phyloP scores from a whole-genome alignment of 345 rosid species.

The Citrus sp. region DNA sequence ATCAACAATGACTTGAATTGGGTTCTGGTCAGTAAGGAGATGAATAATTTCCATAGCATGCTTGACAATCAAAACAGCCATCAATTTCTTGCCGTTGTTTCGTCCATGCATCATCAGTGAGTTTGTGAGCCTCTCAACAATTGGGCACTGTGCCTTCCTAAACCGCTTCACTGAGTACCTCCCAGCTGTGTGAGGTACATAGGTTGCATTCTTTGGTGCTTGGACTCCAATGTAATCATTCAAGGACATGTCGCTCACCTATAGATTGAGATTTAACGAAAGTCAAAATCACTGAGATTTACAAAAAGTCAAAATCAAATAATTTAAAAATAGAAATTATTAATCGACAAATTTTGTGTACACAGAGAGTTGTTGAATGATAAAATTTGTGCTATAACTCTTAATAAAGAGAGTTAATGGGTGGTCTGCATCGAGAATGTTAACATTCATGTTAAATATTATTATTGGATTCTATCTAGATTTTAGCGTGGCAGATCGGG shows the following conservation, averaged over 20 bases:
- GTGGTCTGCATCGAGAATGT: too few species aligned
- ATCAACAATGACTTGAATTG: constrained; percentile 72
- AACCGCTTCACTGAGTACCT: constrained; percentile 81
- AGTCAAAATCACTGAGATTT: not conserved
- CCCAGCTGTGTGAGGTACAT: constrained; percentile 80
- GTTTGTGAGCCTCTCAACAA: constrained; percentile 81
- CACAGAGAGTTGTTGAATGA: not conserved
- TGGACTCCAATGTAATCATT: not conserved
- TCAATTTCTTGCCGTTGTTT: constrained; percentile 75
- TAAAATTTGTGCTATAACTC: too few species aligned
- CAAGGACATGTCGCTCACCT: not conserved
- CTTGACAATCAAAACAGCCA: constrained; percentile 69
- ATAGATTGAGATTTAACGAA: not conserved
- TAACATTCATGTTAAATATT: too few species aligned
- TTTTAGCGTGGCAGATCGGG: not conserved
- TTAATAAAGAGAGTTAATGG: too few species aligned
- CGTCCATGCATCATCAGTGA: constrained; percentile 89
- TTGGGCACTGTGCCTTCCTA: constrained; percentile 88
- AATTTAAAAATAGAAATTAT: not conserved
- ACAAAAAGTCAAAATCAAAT: not conserved
- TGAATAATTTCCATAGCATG: constrained; percentile 87
- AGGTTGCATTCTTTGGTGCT: constrained; percentile 55
- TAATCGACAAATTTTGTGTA: not conserved
- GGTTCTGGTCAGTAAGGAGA: constrained; percentile 64
- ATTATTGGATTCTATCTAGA: not conserved